Conservation (phyloP, 1,284 basidiomycete species). For the Naganishia liquefaciens region DNA sequence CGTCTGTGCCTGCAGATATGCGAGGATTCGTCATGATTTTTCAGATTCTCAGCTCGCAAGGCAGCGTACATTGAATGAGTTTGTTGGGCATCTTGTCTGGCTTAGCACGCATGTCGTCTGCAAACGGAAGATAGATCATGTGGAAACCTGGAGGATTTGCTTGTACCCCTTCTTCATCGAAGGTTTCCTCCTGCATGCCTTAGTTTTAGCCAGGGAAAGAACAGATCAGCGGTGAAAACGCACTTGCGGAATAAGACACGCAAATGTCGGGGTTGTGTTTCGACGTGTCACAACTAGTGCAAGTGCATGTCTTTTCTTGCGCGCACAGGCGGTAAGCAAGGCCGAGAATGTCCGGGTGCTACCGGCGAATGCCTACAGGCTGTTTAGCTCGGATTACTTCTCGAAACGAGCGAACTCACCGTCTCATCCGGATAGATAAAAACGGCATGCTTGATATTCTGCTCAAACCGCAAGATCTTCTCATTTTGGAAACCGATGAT, state of each 20-base stretch:
- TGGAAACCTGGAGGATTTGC: conserved; percentile 87
- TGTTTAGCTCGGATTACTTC: background rate
- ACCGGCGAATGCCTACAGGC: conserved; percentile 71
- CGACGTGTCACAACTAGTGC: conserved; percentile 70
- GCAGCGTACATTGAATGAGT: conserved; percentile 61
- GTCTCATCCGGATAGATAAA: conserved; percentile 93
- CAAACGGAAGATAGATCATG: conserved; percentile 84
- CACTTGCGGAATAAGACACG: conserved; percentile 83
- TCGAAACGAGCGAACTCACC: conserved; percentile 55
- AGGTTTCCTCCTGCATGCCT: conserved; percentile 64
- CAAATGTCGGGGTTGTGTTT: conserved; percentile 77
- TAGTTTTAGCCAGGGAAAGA: background rate
- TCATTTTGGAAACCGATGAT: conserved; percentile 87
- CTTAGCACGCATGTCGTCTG: conserved; percentile 85
- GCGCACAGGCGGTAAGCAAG: conserved; percentile 76
- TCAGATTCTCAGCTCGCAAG: conserved; percentile 18
- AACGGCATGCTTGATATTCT: conserved; percentile 85
- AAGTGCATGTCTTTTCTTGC: conserved; percentile 78
- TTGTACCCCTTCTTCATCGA: conserved; percentile 70
- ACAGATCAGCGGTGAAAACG: conserved; percentile 30
- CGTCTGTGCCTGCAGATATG: conserved; percentile 62
- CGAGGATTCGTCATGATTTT: conserved; percentile 6
- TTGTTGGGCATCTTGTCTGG: conserved; percentile 57
- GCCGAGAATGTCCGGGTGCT: conserved; percentile 89
- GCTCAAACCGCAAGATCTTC: conserved; percentile 72